Evolutionary conservation across 1,284 basidiomycete genomes (phyloP).

Genomic region (Bjerkandera adusta): DNA sequence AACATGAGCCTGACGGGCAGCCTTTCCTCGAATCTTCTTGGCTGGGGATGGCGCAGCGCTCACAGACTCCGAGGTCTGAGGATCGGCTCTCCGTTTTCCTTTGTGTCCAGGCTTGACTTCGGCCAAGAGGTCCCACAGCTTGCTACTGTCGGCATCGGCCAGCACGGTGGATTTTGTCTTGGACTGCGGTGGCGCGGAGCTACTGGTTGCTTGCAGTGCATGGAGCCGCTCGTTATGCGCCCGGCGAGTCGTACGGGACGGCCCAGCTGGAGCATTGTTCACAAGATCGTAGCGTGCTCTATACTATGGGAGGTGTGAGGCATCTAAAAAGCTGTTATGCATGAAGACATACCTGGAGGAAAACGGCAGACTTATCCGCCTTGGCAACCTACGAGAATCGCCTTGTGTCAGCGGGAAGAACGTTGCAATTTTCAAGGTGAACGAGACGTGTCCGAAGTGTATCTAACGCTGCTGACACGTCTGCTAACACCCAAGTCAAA

Average conservation of each 20-base stretch:
- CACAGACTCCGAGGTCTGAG: constrained; percentile 6
- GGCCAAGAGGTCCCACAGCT: constrained; percentile 27
- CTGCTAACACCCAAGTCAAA: not conserved
- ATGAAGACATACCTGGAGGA: constrained; percentile 51
- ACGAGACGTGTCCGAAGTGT: not conserved
- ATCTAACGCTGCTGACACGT: not conserved
- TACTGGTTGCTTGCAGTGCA: constrained; percentile 17
- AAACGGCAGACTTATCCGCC: constrained; percentile 69
- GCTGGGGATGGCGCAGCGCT: constrained; percentile 4
- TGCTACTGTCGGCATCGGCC: constrained; percentile 10
- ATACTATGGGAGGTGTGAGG: constrained; percentile 43
- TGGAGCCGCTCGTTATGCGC: constrained; percentile 47
- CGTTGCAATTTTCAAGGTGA: not conserved
- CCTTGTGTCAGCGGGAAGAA: not conserved
- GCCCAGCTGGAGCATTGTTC: constrained; percentile 43
- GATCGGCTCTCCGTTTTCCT: constrained; percentile 19
- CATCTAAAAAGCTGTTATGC: not conserved
- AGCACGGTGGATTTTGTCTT: constrained; percentile 7
- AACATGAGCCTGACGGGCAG: too few relatives aligned
- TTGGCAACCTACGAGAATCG: constrained; percentile 61
- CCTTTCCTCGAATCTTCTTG: too few relatives aligned
- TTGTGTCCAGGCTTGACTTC: constrained; percentile 28
- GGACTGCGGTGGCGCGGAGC: constrained; percentile 12
- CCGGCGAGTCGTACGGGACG: constrained; percentile 63
- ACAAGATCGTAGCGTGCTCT: constrained; percentile 64